A percentile compares a stretch with the other conserved stretches of the same genome.
Conservation (phyloP, 2,329 filamentous ascomycete genomes). For the Annulohypoxylon truncatum region DNA sequence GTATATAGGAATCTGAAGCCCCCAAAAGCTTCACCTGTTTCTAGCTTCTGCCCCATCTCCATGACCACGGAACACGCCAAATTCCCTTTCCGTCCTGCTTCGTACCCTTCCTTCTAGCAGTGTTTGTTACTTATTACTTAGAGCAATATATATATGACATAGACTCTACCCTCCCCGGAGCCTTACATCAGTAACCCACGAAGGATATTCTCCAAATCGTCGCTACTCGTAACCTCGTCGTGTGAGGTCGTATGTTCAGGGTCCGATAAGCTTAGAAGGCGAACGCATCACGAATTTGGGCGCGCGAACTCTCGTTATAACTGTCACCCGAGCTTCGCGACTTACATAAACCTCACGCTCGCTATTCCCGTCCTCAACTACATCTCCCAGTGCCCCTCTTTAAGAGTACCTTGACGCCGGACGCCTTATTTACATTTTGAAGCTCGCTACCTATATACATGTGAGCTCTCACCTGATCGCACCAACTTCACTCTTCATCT, state of each 20-base stretch:
- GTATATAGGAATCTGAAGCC: slow-evolving; percentile 43
- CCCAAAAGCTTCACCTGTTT: slow-evolving; percentile 43
- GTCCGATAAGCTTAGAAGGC: slow-evolving; percentile 12
- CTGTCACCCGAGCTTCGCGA: slow-evolving; percentile 18
- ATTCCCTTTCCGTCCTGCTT: slow-evolving; percentile 12
- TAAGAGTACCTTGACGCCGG: not conserved
- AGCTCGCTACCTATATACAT: slow-evolving; percentile 18
- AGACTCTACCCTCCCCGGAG: slow-evolving; percentile 15
- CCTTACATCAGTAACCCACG: slow-evolving; percentile 7
- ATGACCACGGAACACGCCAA: slow-evolving; percentile 29
- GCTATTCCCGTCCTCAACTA: not conserved
- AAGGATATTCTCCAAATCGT: slow-evolving; percentile 15
- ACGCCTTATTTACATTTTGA: slow-evolving; percentile 1
- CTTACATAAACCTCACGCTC: slow-evolving; percentile 27
- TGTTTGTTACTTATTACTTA: slow-evolving; percentile 14
- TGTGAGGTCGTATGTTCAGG: slow-evolving; percentile 29
- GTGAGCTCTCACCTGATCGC: slow-evolving; percentile 28
- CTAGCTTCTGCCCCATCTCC: slow-evolving; percentile 43
- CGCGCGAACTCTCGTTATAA: slow-evolving; percentile 13
- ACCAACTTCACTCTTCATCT: slow-evolving; percentile 4
- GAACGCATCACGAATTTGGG: slow-evolving; percentile 25
- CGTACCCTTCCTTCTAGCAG: slow-evolving; percentile 1
- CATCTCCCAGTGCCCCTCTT: not conserved
- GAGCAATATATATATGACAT: slow-evolving; percentile 32
- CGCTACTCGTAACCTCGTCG: slow-evolving; percentile 23